Conservation (phyloP, 2,329 filamentous ascomycete species). For the Didymella pomorum region DNA sequence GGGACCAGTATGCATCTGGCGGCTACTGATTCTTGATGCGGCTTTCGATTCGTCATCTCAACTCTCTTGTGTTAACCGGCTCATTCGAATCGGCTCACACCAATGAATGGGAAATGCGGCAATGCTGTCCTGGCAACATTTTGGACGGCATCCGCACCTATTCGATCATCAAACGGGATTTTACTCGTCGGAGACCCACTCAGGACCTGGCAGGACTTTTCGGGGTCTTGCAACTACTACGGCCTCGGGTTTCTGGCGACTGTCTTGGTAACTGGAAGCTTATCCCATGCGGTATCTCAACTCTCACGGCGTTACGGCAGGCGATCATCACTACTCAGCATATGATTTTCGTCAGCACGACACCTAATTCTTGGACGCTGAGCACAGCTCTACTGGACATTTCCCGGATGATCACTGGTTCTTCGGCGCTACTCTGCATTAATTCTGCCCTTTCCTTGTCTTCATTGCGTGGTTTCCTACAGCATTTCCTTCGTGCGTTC, state of each 20-base stretch:
- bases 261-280: constrained; percentile 42
- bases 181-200: constrained; percentile 46
- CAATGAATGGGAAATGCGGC: constrained; percentile 56
- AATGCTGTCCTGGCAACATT: constrained; percentile 51
- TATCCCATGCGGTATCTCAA: constrained; percentile 39
- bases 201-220: constrained; percentile 45
- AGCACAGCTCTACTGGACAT: constrained; percentile 40
- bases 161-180: constrained; percentile 49
- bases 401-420: constrained; percentile 41
- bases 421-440: constrained; percentile 39
- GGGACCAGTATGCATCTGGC: constrained; percentile 57
- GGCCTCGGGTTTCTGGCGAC: constrained; percentile 40
- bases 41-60: constrained; percentile 52
- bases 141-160: constrained; percentile 50
- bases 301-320: constrained; percentile 34
- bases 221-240: constrained; percentile 35
- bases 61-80: constrained; percentile 50
- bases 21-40: constrained; percentile 58
- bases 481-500: constrained; percentile 43
- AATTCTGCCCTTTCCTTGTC: constrained; percentile 44
- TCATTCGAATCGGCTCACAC: constrained; percentile 41
- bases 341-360: constrained; percentile 26
- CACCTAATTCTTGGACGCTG: constrained; percentile 32
- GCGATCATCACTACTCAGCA: constrained; percentile 32
- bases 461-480: constrained; percentile 31